phyloP scores from a whole-genome alignment of 495 filamentous ascomycete genomes.

The Bacidia gigantensis region DNA sequence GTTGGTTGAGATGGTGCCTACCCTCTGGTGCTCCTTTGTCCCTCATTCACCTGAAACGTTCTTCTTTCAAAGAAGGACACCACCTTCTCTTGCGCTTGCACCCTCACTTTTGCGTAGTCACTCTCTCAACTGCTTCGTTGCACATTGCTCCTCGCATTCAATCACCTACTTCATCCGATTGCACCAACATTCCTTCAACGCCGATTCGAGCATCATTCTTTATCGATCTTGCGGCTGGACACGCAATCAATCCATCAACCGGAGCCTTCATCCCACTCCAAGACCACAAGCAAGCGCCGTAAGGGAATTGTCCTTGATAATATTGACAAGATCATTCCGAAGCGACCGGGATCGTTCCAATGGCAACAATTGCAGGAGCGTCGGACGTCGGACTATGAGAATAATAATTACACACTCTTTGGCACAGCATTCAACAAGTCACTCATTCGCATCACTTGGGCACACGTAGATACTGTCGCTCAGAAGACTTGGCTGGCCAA shows the following conservation, averaged over 20 bases:
- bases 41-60: not conserved
- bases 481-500: not conserved
- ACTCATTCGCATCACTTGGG: not conserved
- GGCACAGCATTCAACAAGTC: not conserved
- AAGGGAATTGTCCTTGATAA: too few species aligned
- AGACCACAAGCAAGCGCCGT: too few species aligned
- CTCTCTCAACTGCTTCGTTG: not conserved
- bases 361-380: not conserved
- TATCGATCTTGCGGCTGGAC: not conserved
- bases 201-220: too few species aligned
- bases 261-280: too few species aligned
- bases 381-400: not conserved
- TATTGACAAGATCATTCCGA: not conserved
- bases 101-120: not conserved
- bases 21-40: too few species aligned
- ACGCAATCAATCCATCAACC: not conserved
- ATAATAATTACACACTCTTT: not conserved
- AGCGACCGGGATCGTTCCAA: not conserved
- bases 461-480: not conserved
- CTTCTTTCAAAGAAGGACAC: not conserved
- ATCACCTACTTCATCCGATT: not conserved
- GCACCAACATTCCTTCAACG: not conserved
- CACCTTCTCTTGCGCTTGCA: not conserved
- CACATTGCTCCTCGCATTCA: not conserved
- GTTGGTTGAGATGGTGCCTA: too few species aligned